Evolutionary conservation across 2,329 filamentous ascomycete genomes (phyloP).

Genomic region (Arthroderma uncinatum): DNA sequence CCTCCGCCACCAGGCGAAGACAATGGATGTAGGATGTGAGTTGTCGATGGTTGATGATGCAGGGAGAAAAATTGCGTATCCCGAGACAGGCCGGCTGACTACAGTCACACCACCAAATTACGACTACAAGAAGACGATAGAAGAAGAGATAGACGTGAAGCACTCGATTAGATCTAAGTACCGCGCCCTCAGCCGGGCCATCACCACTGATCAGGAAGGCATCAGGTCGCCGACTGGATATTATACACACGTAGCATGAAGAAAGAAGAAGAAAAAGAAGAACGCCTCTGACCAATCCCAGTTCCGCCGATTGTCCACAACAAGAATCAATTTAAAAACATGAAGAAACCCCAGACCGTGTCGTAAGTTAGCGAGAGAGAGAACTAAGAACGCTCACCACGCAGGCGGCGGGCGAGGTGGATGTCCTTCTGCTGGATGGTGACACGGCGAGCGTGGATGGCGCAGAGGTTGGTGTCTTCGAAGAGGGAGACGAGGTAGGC

Average conservation of each 20-base stretch:
- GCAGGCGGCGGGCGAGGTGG: conserved; percentile 87
- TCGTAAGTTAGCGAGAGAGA: conserved; percentile 4
- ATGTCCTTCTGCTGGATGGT: conserved; percentile 94
- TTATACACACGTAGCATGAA: conserved; percentile 9
- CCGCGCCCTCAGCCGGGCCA: not conserved
- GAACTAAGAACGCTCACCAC: conserved; percentile 75
- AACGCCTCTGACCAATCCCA: conserved; percentile 15
- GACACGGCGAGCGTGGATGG: conserved; percentile 98
- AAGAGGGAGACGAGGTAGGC: conserved; percentile 97
- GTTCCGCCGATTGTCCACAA: conserved; percentile 11
- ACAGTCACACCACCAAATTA: no score
- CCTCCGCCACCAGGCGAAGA: no score
- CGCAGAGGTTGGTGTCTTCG: conserved; percentile 96
- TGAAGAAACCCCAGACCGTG: conserved; percentile 3
- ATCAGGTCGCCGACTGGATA: conserved; percentile 8
- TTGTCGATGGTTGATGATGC: no score
- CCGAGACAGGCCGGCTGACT: no score
- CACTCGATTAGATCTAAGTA: not conserved
- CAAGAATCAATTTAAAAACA: conserved; percentile 3
- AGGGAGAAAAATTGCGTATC: no score
- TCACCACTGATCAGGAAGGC: not conserved
- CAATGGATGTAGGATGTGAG: no score
- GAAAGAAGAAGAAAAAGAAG: conserved; percentile 5
- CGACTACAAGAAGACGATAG: not conserved
- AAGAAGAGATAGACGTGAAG: not conserved